Evolutionary conservation across 306 rosid species (phyloP).

Genomic region (Pyrus pyrifolia): DNA sequence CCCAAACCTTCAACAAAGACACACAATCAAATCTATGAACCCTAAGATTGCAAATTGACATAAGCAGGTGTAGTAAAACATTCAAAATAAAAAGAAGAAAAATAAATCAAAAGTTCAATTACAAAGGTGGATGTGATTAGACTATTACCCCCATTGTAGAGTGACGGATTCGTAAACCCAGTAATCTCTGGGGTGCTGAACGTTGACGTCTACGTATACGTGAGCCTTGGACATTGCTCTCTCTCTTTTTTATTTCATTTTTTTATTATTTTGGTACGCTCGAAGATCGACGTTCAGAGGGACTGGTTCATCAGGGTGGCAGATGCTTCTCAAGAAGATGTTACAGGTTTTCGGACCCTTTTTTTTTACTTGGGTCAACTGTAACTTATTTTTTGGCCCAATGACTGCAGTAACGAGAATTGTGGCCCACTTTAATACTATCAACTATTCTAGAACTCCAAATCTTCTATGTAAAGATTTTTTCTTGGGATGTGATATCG

Average conservation of each 20-base stretch:
- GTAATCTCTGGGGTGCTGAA: slow-evolving; percentile 46
- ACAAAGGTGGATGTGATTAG: background rate
- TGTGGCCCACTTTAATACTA: too few relatives aligned
- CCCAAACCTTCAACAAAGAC: background rate
- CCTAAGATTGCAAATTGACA: background rate
- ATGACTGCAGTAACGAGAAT: too few relatives aligned
- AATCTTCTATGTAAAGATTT: too few relatives aligned
- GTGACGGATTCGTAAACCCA: slow-evolving; percentile 44
- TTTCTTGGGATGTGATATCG: too few relatives aligned
- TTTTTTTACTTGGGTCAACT: background rate
- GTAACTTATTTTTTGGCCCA: background rate
- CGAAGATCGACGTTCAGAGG: background rate
- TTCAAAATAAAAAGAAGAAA: background rate
- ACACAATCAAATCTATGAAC: background rate
- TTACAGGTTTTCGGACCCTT: background rate
- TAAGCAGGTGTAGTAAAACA: background rate
- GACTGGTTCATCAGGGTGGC: background rate
- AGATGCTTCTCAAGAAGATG: background rate
- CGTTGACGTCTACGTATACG: slow-evolving; percentile 39
- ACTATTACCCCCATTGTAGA: slow-evolving; percentile 41
- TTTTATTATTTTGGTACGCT: background rate
- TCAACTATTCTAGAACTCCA: too few relatives aligned
- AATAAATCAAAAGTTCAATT: background rate
- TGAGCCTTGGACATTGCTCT: slow-evolving; percentile 43
- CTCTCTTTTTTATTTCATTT: background rate